Conservation (phyloP, 2,329 filamentous ascomycete species). For the Verticillium nubilum region DNA sequence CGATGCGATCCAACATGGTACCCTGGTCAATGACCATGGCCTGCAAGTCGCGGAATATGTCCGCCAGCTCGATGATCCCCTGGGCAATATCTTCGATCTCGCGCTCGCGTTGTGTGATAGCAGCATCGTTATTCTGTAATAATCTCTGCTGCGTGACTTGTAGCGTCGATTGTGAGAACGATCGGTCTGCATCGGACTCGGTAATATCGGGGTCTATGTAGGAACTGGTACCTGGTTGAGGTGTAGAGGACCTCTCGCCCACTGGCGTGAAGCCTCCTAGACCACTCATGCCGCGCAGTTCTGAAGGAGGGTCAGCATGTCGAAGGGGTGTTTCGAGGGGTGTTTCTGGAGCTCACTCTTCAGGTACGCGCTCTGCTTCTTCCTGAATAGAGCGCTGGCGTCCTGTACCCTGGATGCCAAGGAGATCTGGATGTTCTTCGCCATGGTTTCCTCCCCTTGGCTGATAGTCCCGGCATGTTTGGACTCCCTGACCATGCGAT, state of each 20-base stretch:
- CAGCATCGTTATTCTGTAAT: slow-evolving; percentile 70
- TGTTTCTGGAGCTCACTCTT: slow-evolving; percentile 60
- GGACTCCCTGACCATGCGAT: slow-evolving; percentile 78
- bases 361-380: slow-evolving; percentile 94
- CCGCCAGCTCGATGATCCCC: slow-evolving; percentile 93
- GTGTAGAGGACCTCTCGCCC: slow-evolving; percentile 48
- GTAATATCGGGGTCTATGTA: slow-evolving; percentile 83
- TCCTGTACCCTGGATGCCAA: slow-evolving; percentile 86
- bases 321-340: slow-evolving; percentile 13
- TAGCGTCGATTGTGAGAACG: slow-evolving; percentile 83
- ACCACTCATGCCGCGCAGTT: slow-evolving; percentile 68
- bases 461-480: slow-evolving; percentile 67
- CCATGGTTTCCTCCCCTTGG: slow-evolving; percentile 89
- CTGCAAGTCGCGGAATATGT: slow-evolving; percentile 95
- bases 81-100: slow-evolving; percentile 98
- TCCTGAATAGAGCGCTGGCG: slow-evolving; percentile 84
- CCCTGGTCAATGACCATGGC: slow-evolving; percentile 92
- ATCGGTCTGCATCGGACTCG: slow-evolving; percentile 90
- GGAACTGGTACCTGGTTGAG: slow-evolving; percentile 31
- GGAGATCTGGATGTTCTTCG: slow-evolving; percentile 89
- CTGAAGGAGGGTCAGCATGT: slow-evolving; percentile 34
- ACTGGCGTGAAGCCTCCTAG: slow-evolving; percentile 43
- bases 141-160: slow-evolving; percentile 68
- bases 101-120: slow-evolving; percentile 85
- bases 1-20: slow-evolving; percentile 87